phyloP scores from a whole-genome alignment of 2,329 filamentous ascomycete species.

The Dryadomyces quercus-mongolicae region DNA sequence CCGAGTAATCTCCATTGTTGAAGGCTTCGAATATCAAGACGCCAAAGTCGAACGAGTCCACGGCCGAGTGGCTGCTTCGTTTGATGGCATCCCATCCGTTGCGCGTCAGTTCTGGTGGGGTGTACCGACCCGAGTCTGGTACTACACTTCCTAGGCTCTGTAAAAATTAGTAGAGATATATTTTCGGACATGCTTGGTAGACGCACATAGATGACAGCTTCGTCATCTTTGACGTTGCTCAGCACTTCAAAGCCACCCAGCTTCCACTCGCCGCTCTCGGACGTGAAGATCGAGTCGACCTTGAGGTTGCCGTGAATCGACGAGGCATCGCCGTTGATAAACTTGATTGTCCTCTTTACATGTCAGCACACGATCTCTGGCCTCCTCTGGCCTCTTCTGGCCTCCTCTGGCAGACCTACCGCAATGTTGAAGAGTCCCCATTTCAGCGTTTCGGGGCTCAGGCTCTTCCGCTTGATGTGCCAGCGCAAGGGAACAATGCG shows the following conservation, averaged over 20 bases:
- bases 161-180: not conserved
- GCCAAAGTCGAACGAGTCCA: slow-evolving; percentile 82
- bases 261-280: slow-evolving; percentile 97
- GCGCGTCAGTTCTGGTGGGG: slow-evolving; percentile 74
- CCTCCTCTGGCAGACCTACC: too few relatives aligned
- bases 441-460: slow-evolving; percentile 88
- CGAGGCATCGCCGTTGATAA: slow-evolving; percentile 86
- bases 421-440: slow-evolving; percentile 87
- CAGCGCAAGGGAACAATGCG: slow-evolving; percentile 75
- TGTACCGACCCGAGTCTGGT: slow-evolving; percentile 73
- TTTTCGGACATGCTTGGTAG: not conserved
- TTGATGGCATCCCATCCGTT: slow-evolving; percentile 89
- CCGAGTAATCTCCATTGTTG: slow-evolving; percentile 62
- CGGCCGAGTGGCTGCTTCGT: slow-evolving; percentile 63
- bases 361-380: not conserved
- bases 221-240: slow-evolving; percentile 92
- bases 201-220: slow-evolving; percentile 73
- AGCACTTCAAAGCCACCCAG: slow-evolving; percentile 86
- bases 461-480: slow-evolving; percentile 78
- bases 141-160: slow-evolving; percentile 79
- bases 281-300: slow-evolving; percentile 79
- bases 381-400: too few relatives aligned
- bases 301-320: slow-evolving; percentile 85
- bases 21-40: slow-evolving; percentile 82
- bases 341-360: slow-evolving; percentile 73